A percentile compares a stretch with the other conserved stretches of the same genome.
Evolutionary conservation across 257 asterid genomes (phyloP).

Genomic region (Capsicum rhomboideum): DNA sequence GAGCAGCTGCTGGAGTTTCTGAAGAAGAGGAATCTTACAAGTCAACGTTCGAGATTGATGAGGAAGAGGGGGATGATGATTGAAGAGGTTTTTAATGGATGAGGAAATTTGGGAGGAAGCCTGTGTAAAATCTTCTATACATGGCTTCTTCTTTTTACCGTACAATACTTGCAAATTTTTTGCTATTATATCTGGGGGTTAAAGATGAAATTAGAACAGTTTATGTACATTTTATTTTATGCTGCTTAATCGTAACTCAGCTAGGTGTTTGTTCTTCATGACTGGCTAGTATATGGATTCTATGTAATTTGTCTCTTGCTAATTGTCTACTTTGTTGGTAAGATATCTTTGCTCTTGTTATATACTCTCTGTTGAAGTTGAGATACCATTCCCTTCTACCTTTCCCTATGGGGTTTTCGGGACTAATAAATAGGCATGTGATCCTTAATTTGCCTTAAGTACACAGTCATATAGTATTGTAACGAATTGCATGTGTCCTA

Average conservation of each 20-base stretch:
- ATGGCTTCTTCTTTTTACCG: background rate
- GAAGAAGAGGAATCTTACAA: constrained; percentile 14
- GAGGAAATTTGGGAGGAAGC: background rate
- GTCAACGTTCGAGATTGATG: constrained; percentile 21
- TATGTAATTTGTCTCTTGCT: background rate
- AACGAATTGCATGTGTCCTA: background rate
- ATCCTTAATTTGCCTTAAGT: background rate
- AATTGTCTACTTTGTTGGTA: background rate
- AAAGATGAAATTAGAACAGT: background rate
- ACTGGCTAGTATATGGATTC: background rate
- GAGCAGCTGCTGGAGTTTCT: background rate
- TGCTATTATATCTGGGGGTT: background rate
- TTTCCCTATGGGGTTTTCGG: background rate
- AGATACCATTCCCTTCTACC: background rate
- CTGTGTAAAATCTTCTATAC: background rate
- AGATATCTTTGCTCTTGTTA: background rate
- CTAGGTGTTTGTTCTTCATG: background rate
- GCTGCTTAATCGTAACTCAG: background rate
- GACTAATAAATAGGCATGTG: too few species aligned
- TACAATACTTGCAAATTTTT: background rate
- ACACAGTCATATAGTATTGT: background rate
- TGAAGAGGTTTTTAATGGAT: background rate
- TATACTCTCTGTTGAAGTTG: background rate
- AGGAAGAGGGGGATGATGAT: constrained; percentile 11
- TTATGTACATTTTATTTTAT: background rate